Evolutionary conservation across 176 grass and related monocot genomes (phyloP).

Genomic region (Sorghum bicolor): DNA sequence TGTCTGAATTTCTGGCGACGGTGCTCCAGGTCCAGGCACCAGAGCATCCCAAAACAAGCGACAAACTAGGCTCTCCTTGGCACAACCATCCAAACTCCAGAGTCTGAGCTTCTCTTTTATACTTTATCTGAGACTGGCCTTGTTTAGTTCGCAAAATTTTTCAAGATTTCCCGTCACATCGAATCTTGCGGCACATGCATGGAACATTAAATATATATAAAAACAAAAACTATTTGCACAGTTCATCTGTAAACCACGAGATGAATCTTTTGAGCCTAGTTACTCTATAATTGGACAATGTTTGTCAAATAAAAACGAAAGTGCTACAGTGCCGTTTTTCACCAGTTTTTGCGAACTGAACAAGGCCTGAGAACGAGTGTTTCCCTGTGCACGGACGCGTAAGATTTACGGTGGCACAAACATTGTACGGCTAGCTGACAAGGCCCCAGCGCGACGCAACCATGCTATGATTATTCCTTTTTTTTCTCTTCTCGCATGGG

Average conservation of each 20-base stretch:
- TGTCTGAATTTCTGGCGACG: not conserved
- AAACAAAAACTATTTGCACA: no score
- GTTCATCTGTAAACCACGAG: no score
- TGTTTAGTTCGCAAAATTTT: no score
- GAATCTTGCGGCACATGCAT: no score
- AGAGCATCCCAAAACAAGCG: not conserved
- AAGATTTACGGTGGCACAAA: not conserved
- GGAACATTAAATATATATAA: no score
- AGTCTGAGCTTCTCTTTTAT: not conserved
- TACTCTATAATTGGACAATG: no score
- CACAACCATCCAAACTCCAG: not conserved
- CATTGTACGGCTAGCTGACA: not conserved
- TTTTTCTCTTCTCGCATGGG: not conserved
- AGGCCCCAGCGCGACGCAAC: not conserved
- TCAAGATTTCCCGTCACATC: no score
- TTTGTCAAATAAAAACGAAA: no score
- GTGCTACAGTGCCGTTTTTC: no score
- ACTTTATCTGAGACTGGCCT: not conserved
- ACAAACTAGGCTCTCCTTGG: not conserved
- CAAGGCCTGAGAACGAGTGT: not conserved
- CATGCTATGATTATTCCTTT: not conserved
- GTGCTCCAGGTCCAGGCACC: not conserved
- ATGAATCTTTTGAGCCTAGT: no score
- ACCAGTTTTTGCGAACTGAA: no score
- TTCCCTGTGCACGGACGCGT: not conserved